Evolutionary conservation across 2,329 filamentous ascomycete genomes (phyloP), one percentile per base, ranked within the genome.

Genomic region (Pestalotiopsis sp.): DNA sequence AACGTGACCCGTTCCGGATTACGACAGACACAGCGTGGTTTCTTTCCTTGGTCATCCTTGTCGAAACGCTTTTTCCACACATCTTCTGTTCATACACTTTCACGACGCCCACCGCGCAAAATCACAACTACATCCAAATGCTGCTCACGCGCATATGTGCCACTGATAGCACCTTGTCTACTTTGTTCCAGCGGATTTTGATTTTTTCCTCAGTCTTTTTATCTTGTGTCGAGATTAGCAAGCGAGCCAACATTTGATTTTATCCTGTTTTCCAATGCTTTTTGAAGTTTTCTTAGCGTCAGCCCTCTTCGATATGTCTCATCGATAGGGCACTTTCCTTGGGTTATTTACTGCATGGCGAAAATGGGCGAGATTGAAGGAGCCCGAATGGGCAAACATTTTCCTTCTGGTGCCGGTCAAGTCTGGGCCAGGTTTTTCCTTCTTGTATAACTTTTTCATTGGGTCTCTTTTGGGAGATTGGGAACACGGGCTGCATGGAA

Each of bases 171-270:
- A 72, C 67, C 60, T 66, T 69, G 64, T 72, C 70, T 75, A 71
- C 70, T 78, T 75, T 75, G 72, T 74, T 36, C 74, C 71, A 74
- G 68, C 45, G 60, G 66, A 67, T 70, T 74, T 72, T 73, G 65
- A 71, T 66, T 67, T 58, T 76, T 41, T n/a, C n/a, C 73, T 65
- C 64, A 69, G 45, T 52, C 66, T 73, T 76, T 76, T 20, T 31
- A 73, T 62, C 65, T 70, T 64, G 67, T 75, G 73, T 76, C 71
- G 72, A 72, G 71, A 71, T 75, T 78, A 80, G 77, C 76, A 77
- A 78, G 77, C 76, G 76, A 80, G 77, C 75, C 77, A 79, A 79
- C 81, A 77, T 81, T 76, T 78, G 77, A 75, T 75, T 77, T 52
- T 75, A 73, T 72, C 71, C 70, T 73, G 72, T 76, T 73, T 77